A percentile compares a stretch with the other conserved stretches of the same genome.
phyloP scores from a whole-genome alignment of 2,329 filamentous ascomycete species.

The Fusarium heterosporum region DNA sequence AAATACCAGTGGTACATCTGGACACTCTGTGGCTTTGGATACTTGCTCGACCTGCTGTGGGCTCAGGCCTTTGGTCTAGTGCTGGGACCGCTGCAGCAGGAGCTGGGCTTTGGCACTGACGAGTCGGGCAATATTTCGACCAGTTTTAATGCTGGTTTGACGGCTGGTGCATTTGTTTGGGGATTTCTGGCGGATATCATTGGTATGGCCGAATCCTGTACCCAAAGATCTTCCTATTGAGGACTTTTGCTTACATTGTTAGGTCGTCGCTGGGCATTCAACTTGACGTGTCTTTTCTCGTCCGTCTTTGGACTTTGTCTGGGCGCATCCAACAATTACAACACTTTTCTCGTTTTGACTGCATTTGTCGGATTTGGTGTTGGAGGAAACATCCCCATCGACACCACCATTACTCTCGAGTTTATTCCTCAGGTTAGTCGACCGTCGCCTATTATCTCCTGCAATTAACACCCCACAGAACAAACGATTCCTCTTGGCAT shows the following conservation, averaged over 20 bases:
- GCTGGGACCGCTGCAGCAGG: constrained; percentile 65
- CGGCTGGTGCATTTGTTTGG: constrained; percentile 67
- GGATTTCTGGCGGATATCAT: constrained; percentile 65
- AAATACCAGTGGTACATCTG: constrained; percentile 65
- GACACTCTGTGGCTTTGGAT: constrained; percentile 65
- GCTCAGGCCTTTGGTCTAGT: constrained; percentile 69
- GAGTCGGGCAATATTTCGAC: constrained; percentile 62
- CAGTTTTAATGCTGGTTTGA: constrained; percentile 65
- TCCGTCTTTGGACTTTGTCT: constrained; percentile 65
- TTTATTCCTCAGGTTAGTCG: constrained; percentile 60
- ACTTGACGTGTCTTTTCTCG: constrained; percentile 66
- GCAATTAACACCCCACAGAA: constrained; percentile 38
- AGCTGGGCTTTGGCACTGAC: constrained; percentile 61
- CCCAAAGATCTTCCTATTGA: neutral
- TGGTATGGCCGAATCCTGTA: constrained; percentile 42
- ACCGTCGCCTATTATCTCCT: rapidly evolving
- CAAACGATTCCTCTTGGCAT: constrained; percentile 63
- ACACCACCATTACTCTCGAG: constrained; percentile 66
- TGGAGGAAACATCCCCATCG: constrained; percentile 67
- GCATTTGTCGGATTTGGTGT: constrained; percentile 66
- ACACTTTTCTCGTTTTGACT: constrained; percentile 63
- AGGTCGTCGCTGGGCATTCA: constrained; percentile 67
- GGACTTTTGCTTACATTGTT: neutral
- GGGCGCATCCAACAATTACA: constrained; percentile 62
- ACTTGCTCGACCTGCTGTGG: constrained; percentile 67